Evolutionary conservation across 2,329 filamentous ascomycete species (phyloP), one percentile per base, ranked within the genome.

Genomic region (Onygenales sp.): DNA sequence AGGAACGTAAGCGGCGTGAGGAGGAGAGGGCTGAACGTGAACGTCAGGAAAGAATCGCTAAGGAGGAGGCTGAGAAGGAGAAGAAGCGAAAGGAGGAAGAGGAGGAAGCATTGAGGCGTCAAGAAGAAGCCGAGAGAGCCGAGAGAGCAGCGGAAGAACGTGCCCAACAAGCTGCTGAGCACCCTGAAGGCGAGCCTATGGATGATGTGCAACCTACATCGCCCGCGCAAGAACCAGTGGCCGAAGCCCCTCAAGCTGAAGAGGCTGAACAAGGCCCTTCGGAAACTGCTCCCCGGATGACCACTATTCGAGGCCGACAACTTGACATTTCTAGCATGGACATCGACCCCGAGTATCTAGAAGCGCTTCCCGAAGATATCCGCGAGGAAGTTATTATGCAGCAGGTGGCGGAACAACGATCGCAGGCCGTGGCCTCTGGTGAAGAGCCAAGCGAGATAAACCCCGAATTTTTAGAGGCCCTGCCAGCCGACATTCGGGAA

Each of bases 311-410:
- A 56, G 92, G 91, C 31, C 86, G 87, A 58, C 84, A 93, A 63
- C 82, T 95, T 51, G 93, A 98, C 67, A 93, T 98, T 48, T 98
- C 93, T 0, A 88, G 89, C 56, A 79, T 98, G 57, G 91, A 92
- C 48, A 97, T 98, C 61, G 93, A 98, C 66, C 82, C 87, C 13
- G 91, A 95, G 54, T 98, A 96, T 69, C 81, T 98, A 6, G 89
- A 93, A 55, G 94, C 92, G n/a, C 75, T 98, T n/a, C 93, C 93
- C 0, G 93, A 98, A 62, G 94, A 98, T 57, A 84, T 97, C 65
- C 82, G 93, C 45, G 92, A 97, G 69, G 93, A 98, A 67, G 93
- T 98, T 48, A 88, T 98, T 59, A 89, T 94, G 68, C 85, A 91
- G 57, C 90, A 95, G 55, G 81, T 95, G 58, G 89, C 87, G 51